These are phyloP conservation scores for Tetrahymena elliotti DNA, from an alignment of 73 alveolate species.

Conservation along the genomic window DNA sequence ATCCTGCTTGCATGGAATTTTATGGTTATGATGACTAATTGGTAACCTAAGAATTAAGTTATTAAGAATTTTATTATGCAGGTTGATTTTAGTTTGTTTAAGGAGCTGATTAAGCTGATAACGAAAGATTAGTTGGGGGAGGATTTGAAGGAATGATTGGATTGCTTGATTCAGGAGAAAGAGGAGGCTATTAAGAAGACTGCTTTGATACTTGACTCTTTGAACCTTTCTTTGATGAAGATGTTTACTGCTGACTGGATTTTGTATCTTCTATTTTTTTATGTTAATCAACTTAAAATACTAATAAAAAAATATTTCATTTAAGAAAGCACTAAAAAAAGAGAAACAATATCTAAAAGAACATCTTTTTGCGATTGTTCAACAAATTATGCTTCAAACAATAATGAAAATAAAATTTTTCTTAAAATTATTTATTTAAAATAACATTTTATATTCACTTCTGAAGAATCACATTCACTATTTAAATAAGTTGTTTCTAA, in stretches of 20 bases:
- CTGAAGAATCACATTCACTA: neutral
- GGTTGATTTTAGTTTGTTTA: neutral
- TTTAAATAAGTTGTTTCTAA: neutral
- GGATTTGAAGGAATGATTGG: neutral
- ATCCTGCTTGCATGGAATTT: neutral
- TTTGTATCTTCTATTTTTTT: neutral
- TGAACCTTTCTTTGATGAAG: neutral
- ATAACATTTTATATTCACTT: neutral
- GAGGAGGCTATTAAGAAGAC: neutral
- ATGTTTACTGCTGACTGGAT: neutral
- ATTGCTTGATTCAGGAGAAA: neutral
- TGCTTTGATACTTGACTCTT: neutral
- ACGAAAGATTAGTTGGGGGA: neutral
- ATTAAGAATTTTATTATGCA: neutral
- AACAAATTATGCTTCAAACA: neutral
- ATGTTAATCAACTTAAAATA: neutral
- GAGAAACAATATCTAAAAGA: neutral
- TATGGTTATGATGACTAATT: neutral
- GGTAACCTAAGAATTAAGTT: neutral
- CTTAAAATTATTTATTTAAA: neutral
- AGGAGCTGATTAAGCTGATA: neutral
- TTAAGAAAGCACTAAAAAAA: neutral
- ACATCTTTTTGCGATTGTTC: neutral
- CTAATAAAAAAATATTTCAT: neutral
- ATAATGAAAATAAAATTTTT: too few species aligned